Percentiles rank a stretch among this genome's conserved stretches.
phyloP scores from a whole-genome alignment of 2,329 filamentous ascomycete genomes.

The Fusarium setosum region DNA sequence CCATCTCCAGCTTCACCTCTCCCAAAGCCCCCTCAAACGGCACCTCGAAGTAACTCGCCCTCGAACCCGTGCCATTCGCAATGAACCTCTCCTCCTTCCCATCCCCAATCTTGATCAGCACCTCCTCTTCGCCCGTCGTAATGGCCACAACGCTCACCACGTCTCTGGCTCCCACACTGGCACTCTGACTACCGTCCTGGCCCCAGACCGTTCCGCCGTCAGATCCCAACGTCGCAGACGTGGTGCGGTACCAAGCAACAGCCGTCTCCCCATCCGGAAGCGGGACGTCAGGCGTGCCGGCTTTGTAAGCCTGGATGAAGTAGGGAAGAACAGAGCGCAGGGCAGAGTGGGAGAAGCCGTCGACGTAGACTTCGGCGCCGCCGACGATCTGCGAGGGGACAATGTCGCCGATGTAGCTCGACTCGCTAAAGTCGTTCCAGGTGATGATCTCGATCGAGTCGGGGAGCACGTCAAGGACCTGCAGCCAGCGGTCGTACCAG shows the following conservation, averaged over 20 bases:
- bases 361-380: slow-evolving; percentile 60
- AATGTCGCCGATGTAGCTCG: slow-evolving; percentile 61
- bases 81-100: slow-evolving; percentile 17
- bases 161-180: slow-evolving; percentile 40
- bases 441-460: slow-evolving; percentile 59
- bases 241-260: slow-evolving; percentile 49
- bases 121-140: slow-evolving; percentile 40
- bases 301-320: slow-evolving; percentile 63
- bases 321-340: slow-evolving; percentile 62
- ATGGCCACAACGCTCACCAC: slow-evolving; percentile 50
- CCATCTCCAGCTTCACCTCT: slow-evolving; percentile 33
- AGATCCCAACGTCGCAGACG: slow-evolving; percentile 38
- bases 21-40: slow-evolving; percentile 30
- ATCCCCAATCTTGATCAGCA: slow-evolving; percentile 48
- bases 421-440: slow-evolving; percentile 68
- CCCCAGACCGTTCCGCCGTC: slow-evolving; percentile 48
- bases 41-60: slow-evolving; percentile 37
- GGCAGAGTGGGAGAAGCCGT: slow-evolving; percentile 60
- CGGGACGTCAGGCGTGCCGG: slow-evolving; percentile 42
- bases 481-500: slow-evolving; percentile 69
- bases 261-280: slow-evolving; percentile 43
- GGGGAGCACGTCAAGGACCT: slow-evolving; percentile 60
- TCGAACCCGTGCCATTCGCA: slow-evolving; percentile 24
- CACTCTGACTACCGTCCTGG: slow-evolving; percentile 38
- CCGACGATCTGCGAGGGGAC: slow-evolving; percentile 55